These are phyloP conservation scores for Rubus parviflorus DNA, from an alignment of 306 rosid genomes.

Conservation along the genomic window DNA sequence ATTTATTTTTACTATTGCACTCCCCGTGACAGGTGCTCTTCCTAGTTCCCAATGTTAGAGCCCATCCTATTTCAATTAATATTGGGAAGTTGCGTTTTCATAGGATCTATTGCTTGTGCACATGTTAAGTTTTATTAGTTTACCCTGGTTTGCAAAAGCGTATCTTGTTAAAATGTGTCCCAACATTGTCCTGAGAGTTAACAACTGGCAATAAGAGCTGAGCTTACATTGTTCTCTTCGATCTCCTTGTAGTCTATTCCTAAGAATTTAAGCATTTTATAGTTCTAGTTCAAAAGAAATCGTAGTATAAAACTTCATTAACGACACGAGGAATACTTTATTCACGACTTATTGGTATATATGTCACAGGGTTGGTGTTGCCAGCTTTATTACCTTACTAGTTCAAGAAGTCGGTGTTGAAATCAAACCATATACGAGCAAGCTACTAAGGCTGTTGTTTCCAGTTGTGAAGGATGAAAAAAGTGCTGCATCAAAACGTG, in stretches of 20 bases:
- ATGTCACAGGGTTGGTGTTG: conserved; percentile 87
- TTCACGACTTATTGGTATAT: not conserved
- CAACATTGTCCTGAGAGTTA: not conserved
- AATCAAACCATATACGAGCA: conserved; percentile 75
- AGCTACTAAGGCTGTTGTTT: conserved; percentile 73
- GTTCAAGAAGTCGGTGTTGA: conserved; percentile 79
- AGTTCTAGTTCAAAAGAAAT: not conserved
- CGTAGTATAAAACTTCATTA: not conserved
- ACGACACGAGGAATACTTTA: not conserved
- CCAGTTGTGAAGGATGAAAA: conserved; percentile 84
- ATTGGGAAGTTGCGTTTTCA: not conserved
- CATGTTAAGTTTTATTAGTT: not conserved
- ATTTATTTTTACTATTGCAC: too few relatives aligned
- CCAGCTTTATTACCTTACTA: conserved; percentile 75
- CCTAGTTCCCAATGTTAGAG: not conserved
- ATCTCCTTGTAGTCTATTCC: not conserved
- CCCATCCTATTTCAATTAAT: not conserved
- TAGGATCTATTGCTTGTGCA: too few relatives aligned
- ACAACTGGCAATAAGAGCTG: not conserved
- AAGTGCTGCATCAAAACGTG: conserved; percentile 81
- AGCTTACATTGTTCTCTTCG: not conserved
- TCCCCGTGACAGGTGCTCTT: too few relatives aligned
- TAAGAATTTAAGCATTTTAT: not conserved
- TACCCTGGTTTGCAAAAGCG: not conserved
- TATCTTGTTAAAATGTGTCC: not conserved